Evolutionary conservation across 169 alveolate genomes (phyloP), one percentile per base, ranked within the genome.

Genomic region (Eimeria falciformis): DNA sequence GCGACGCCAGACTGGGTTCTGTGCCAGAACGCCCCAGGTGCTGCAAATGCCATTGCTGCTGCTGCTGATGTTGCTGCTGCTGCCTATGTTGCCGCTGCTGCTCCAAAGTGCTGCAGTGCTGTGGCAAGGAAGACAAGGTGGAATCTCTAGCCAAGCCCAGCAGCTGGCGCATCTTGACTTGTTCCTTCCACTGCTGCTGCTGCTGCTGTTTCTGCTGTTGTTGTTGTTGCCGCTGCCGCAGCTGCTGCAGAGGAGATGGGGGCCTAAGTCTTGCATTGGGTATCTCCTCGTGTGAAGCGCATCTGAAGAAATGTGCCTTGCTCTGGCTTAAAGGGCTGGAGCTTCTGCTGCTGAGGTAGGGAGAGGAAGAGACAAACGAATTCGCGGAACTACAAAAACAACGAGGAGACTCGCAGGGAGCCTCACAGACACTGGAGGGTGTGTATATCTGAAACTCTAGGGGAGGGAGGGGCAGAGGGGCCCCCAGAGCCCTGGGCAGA

Each of bases 21-120:
- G 62, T 50, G 14, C 62, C 62, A 11, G 62, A 50, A 14, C 62
- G 62, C n/a, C n/a, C 14, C n/a, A 50, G 62, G 7, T 14, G 62
- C n/a, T n/a, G n/a, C n/a, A n/a, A n/a, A n/a, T n/a, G n/a, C n/a
- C n/a, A n/a, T n/a, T n/a, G n/a, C n/a, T n/a, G n/a, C n/a, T n/a
- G n/a, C 78, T 66, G 78, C 78, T n/a, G 78, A 40, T 7, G 45
- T 46, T 66, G 78, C 56, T 33, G 83, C 83, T 33, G 53, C 56
- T 40, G 83, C 83, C n/a, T n/a, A n/a, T n/a, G n/a, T n/a, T 9
- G 83, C 56, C 14, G 53, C 1, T 37, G 56, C 58, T 6, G 17
- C 56, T n/a, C 29, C 27, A 33, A 43, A 12, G n/a, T 14, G 62
- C 62, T 50, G 14, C 7, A 50, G 14, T 50, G 14, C n/a, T 14